phyloP scores from a whole-genome alignment of 306 rosid species.

The Potentilla sterilis region DNA sequence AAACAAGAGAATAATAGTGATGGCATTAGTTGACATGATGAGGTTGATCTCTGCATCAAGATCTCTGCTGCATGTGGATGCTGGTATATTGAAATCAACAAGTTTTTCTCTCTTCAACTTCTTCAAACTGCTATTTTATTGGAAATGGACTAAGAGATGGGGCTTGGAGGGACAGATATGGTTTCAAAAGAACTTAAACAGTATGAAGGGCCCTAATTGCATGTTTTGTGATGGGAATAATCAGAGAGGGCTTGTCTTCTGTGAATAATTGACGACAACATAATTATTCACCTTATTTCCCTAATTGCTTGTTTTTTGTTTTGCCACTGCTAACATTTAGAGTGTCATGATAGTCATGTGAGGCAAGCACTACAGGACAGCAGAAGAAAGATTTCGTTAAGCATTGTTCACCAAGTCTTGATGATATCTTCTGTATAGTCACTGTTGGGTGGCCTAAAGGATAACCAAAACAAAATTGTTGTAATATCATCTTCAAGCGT shows the following conservation, averaged over 20 bases:
- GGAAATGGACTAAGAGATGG: slow-evolving; percentile 20
- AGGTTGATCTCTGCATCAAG: slow-evolving; percentile 31
- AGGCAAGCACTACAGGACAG: slow-evolving; percentile 5
- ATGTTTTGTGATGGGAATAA: slow-evolving; percentile 17
- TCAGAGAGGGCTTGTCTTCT: slow-evolving; percentile 20
- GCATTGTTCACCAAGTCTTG: background rate
- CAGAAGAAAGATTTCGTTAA: background rate
- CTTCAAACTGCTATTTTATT: slow-evolving; percentile 22
- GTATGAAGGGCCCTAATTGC: slow-evolving; percentile 6
- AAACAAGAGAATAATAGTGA: slow-evolving; percentile 53
- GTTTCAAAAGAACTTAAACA: slow-evolving; percentile 6
- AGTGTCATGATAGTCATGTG: background rate
- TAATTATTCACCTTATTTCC: slow-evolving; percentile 4
- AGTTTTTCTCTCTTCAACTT: slow-evolving; percentile 21
- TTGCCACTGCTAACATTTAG: slow-evolving; percentile 4
- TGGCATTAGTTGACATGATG: slow-evolving; percentile 62
- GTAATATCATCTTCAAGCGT: background rate
- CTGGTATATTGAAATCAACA: slow-evolving; percentile 30
- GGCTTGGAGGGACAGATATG: slow-evolving; percentile 29
- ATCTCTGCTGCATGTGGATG: slow-evolving; percentile 39
- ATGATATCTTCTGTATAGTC: background rate
- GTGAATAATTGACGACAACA: slow-evolving; percentile 13
- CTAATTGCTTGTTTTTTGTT: background rate
- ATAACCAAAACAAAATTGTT: background rate
- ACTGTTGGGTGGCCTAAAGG: background rate